Base-by-base conservation (phyloP, 1,284 basidiomycete genomes). In the Porogramme epimiltina region DNA sequence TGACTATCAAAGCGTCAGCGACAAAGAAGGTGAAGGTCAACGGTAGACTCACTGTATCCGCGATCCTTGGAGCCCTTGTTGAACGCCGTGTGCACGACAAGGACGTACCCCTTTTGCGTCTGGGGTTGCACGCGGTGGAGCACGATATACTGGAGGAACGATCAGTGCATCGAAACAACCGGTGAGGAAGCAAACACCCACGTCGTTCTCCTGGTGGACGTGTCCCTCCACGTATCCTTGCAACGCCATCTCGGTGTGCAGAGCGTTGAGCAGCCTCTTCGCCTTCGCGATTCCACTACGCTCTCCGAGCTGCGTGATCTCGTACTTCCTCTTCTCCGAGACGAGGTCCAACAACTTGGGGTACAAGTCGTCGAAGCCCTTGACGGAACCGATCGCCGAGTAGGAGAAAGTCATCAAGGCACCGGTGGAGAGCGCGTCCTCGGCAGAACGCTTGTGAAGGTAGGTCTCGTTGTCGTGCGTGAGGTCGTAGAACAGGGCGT, bases 391-490 rank as follows among this genome's bases (percentile, higher is more conserved):
- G 42, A 91, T 82, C 4, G 91, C 95, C 16, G 85, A 91, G 65
- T 83, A 85, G 42, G 89, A 89, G 72, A 97, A 97, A 0, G 93
- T 84, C 16, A 91, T 88, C 15, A 98, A 78, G 9, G 92, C 91
- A 4, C 91, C 95, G 0, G 92, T 94, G 4, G 92, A 88, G n/a
- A 98, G 80, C 0, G 93, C 89, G 67, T 98, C 93, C 68, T 96
- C 92, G 5, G 94, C 92, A 1, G 91, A 90, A 34, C 93, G 85
- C 70, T 96, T 97, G 71, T 91, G 82, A 10, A 87, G 70, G 1
- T 89, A 91, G 1, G 93, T 89, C 70, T 98, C 93, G 66, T 98
- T 98, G 74, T 98, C 95, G 72, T 98, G 95, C 0, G 95, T 98
- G 53, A 93, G 79, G 66, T 98, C 95, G 72, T 94, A 97, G 67